Evolutionary conservation across 805 yeast species (phyloP), one percentile per base, ranked within the genome.

Genomic region (Metschnikowia lunata): DNA sequence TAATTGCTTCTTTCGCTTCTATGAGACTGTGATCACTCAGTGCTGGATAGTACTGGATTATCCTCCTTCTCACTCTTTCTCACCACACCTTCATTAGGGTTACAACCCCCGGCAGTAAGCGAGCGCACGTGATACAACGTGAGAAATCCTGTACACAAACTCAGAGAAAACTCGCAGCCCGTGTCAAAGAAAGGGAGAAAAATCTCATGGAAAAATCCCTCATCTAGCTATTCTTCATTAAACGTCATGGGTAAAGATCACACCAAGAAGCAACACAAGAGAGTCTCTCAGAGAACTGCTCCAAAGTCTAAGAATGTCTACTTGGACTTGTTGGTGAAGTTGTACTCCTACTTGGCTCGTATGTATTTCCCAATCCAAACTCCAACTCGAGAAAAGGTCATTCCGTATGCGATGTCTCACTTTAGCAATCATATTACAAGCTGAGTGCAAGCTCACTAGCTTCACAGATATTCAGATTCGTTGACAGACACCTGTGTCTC

Each of bases 261-360:
- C 81, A 80, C 85, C 77, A 73, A 82, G 74, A 93, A 91, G 78
- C 97, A 88, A 79, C 99, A 93, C 85, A 82, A 80, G 71, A 88
- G 89, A 79, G 78, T 84, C 63, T 84, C 95, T 77, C 96, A 88
- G 88, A 89, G 99, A 80, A 78, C 85, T 72, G 97, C 97, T 77
- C 99, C 99, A 80, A 88, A 88, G 83, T 91, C 98, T 61, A 96
- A 93, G 80, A 93, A 93, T 74, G 97, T 90, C 79, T 93, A 93
- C 97, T 82, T 93, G 79, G 86, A 85, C 78, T 78, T 93, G 72
- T 85, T 93, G 78, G 98, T 91, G 75, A 91, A 91, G 85, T 82
- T 93, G 67, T 93, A 90, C 88, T 77, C 97, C 72, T 93, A 88
- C 95, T 83, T 93, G 78, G 96, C 98, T 80, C 97, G 99, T 88